phyloP scores from a whole-genome alignment of 495 filamentous ascomycete species.

The Penicillium coprophilum region DNA sequence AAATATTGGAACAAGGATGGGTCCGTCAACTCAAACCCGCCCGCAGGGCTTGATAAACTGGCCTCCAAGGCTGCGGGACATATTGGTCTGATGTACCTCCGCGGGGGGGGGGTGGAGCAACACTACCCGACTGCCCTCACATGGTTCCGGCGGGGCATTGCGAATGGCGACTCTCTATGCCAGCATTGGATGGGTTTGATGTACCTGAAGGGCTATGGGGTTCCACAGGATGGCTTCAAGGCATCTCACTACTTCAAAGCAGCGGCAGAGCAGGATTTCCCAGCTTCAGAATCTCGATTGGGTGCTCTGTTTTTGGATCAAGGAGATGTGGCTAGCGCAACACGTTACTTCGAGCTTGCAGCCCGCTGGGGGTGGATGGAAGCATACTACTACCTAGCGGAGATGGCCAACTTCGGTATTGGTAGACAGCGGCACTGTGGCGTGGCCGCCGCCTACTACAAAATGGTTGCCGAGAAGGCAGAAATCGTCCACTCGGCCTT shows the following conservation, averaged over 20 bases:
- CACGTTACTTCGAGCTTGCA: slow-evolving; percentile 89
- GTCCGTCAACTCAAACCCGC: slow-evolving; percentile 52
- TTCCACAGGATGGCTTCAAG: slow-evolving; percentile 67
- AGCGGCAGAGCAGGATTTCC: slow-evolving; percentile 80
- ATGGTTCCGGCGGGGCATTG: slow-evolving; percentile 85
- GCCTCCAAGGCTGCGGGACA: slow-evolving; percentile 89
- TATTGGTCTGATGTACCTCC: slow-evolving; percentile 88
- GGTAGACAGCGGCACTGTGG: slow-evolving; percentile 78
- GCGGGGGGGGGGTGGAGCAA: slow-evolving; percentile 86
- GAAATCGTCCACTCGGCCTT: slow-evolving; percentile 84
- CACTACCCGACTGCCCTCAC: slow-evolving; percentile 69
- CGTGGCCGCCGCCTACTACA: slow-evolving; percentile 85
- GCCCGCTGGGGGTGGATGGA: slow-evolving; percentile 86
- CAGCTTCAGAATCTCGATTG: slow-evolving; percentile 78
- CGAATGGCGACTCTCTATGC: slow-evolving; percentile 78
- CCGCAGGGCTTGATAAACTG: slow-evolving; percentile 68
- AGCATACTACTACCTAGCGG: slow-evolving; percentile 92
- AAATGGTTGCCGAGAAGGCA: slow-evolving; percentile 87
- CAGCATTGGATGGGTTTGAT: slow-evolving; percentile 85
- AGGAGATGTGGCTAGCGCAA: slow-evolving; percentile 72
- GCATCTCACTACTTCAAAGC: slow-evolving; percentile 80
- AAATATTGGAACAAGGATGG: slow-evolving; percentile 87
- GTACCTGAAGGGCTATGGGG: slow-evolving; percentile 81
- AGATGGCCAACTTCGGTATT: slow-evolving; percentile 79
- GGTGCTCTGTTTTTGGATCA: slow-evolving; percentile 90